phyloP scores from a whole-genome alignment of 805 yeast genomes.

The Phaffomyces opuntiae region DNA sequence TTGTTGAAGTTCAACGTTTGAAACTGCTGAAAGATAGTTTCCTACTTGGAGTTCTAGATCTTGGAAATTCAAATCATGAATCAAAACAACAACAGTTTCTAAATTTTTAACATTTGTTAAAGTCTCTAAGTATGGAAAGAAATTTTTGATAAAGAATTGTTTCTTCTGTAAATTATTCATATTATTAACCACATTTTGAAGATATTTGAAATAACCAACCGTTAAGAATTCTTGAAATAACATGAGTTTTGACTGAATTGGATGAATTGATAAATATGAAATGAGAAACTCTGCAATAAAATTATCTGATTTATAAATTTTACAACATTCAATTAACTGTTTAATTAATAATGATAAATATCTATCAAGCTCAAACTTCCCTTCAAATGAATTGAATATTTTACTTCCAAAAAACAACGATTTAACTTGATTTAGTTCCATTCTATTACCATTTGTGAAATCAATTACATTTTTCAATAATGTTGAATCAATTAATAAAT shows the following conservation, averaged over 20 bases:
- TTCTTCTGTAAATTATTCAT: constrained; percentile 15
- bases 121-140: constrained; percentile 14
- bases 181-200: not conserved
- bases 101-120: constrained; percentile 5
- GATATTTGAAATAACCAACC: constrained; percentile 1
- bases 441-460: constrained; percentile 4
- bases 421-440: constrained; percentile 12
- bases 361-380: constrained; percentile 10
- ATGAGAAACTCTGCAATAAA: constrained; percentile 10
- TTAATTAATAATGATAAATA: constrained; percentile 11
- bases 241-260: constrained; percentile 14
- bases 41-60: constrained; percentile 7
- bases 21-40: constrained; percentile 2
- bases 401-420: constrained; percentile 22
- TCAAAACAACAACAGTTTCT: constrained; percentile 7
- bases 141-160: constrained; percentile 10
- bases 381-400: constrained; percentile 19
- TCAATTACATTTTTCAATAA: constrained; percentile 9
- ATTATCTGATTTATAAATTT: constrained; percentile 2
- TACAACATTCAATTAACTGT: constrained; percentile 11
- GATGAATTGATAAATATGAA: constrained; percentile 19
- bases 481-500: constrained; percentile 14
- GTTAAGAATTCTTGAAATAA: constrained; percentile 14
- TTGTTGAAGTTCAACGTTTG: constrained; percentile 10
- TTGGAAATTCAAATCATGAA: constrained; percentile 4